phyloP scores from a whole-genome alignment of 305 asterid genomes.

The Fraxinus sp. region DNA sequence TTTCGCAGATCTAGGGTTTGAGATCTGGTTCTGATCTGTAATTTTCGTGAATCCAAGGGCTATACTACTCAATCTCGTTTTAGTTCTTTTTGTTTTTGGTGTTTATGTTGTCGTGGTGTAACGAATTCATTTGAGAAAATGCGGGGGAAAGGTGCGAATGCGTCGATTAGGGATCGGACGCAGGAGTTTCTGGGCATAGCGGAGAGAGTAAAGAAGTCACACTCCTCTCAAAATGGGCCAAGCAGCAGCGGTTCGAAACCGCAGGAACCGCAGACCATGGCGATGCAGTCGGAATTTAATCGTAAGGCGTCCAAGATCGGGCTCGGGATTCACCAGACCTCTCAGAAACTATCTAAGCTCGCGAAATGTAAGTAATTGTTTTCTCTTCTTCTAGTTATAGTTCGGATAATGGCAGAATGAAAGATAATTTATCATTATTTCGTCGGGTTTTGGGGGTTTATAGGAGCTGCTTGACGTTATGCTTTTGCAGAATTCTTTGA shows the following conservation, averaged over 20 bases:
- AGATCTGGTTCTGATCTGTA: conserved; percentile 26
- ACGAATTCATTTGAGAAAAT: conserved; percentile 27
- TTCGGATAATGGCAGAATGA: not conserved
- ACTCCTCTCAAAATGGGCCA: conserved; percentile 55
- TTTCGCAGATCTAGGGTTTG: conserved; percentile 40
- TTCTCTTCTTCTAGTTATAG: not conserved
- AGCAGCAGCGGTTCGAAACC: conserved; percentile 61
- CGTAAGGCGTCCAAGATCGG: conserved; percentile 81
- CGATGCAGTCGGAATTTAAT: conserved; percentile 81
- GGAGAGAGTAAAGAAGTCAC: conserved; percentile 61
- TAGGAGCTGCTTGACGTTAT: not conserved
- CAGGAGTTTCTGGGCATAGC: conserved; percentile 71
- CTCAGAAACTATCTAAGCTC: conserved; percentile 87
- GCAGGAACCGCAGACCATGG: conserved; percentile 51
- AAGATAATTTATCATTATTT: not conserved
- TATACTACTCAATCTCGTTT: not conserved
- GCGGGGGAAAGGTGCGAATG: conserved; percentile 48
- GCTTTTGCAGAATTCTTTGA: not conserved
- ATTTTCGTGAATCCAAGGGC: not conserved
- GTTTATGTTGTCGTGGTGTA: conserved; percentile 24
- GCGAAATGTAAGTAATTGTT: conserved; percentile 60
- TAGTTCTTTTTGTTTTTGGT: not conserved
- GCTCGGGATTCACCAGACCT: conserved; percentile 79
- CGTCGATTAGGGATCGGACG: conserved; percentile 87
- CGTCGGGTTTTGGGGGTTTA: not conserved